Base-by-base conservation (phyloP, 2,329 filamentous ascomycete species). In the Tricladium varicosporioides region DNA sequence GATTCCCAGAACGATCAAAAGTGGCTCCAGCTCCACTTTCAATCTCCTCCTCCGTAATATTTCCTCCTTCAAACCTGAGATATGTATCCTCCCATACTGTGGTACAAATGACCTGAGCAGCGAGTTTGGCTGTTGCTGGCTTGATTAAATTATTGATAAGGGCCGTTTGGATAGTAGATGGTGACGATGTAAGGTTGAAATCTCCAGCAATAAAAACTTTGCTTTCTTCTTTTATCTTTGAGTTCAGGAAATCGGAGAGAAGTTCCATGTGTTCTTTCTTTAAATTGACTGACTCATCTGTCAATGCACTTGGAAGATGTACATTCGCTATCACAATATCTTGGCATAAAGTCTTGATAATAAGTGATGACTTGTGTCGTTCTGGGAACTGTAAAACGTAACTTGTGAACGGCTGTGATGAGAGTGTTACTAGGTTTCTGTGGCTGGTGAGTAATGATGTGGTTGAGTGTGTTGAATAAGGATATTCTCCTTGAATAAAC, bases 1-100 rank as follows among this genome's bases (percentile, higher is more conserved):
- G 67, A 63, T 89, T 89, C 5, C 71, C 71, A 1, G 71, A 71
- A 0, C 85, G 85, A 63, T 88, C 80, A 66, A 86, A 88, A 0
- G 86, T 89, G 2, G 84, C 82, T 1, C 84, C 85, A 59, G 83
- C 76, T 66, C 88, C 85, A 1, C 84, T 86, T 52, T 83, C 78
- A 31, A 77, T 78, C 5, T 48, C 52, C 11, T 45, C 27, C 75
- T 71, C 1, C 74, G 63, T 80, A 15, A 31, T 14, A 82, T 86
- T 1, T 77, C 69, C 62, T 87, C 84, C 2, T 76, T 63, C 43
- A n/a, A 15, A 36, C 15, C 2, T 11, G 14, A 33, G 15, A 1
- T 86, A 73, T 0, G 77, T 76, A 14, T 72, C 71, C 19, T 79
- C 71, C 0, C 69, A 68, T 1, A 86, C 66, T 10, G 75, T 67